Evolutionary conservation across 306 rosid genomes (phyloP), one percentile per base, ranked within the genome.

Genomic region (Canavalia gladiata): DNA sequence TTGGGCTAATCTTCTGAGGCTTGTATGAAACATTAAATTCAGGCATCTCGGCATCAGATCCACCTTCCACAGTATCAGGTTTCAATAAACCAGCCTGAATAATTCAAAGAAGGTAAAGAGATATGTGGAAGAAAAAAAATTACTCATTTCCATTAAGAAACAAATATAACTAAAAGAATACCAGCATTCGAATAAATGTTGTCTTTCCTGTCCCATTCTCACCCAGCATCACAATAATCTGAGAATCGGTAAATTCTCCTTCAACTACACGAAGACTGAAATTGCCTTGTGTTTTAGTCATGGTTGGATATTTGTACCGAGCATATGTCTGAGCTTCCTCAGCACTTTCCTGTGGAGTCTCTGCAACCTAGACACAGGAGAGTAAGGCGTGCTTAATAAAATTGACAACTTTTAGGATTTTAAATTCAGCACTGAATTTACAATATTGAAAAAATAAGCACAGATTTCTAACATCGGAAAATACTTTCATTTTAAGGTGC

Each of bases 191-290:
- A 79, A 96, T 93, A 81, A 96, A 96, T 29, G 99, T 96, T 28
- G 99, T 96, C 91, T 96, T 96, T 79, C 99, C 99, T 0, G 98
- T 96, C 82, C 99, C 99, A 77, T 96, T 96, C 87, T 96, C 99
- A 47, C 99, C 99, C 49, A 96, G 90, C 99, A 96, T 96, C 76
- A 96, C 99, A 89, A 96, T 29, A 85, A 96, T 96, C 84, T 96
- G 99, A 57, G 99, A 96, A 89, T 96, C 99, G 2, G 99, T 93
- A 72, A 96, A 96, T 87, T 96, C 99, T 11, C 99, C 99, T 85
- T 93, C 98, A 68, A 82, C 59, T 45, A 92, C 98, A 67, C 87
- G 90, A 83, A 96, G 97, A 83, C 30, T 92, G 84, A 96, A 96
- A 79, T 87, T 87, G 74, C 99, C 99, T 79, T 92, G 97, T 75